A percentile compares a stretch with the other conserved stretches of the same genome.
phyloP scores from a whole-genome alignment of 208 protist species.

The Naegleria lovaniensis region DNA sequence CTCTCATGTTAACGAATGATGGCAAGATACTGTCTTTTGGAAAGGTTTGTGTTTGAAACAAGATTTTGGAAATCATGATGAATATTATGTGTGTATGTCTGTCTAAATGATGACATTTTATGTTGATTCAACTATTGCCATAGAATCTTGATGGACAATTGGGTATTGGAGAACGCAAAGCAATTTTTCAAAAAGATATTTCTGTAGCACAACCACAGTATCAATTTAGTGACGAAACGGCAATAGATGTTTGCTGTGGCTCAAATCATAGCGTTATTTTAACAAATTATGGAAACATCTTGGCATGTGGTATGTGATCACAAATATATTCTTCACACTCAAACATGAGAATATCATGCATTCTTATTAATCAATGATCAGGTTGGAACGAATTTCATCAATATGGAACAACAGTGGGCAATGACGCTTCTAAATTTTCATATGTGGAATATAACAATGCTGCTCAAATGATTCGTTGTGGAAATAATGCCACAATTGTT shows the following conservation, averaged over 20 bases:
- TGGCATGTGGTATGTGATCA: not conserved
- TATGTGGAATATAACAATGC: not conserved
- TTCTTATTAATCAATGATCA: too few relatives aligned
- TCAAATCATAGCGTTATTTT: not conserved
- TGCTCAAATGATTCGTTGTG: not conserved
- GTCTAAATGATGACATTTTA: too few relatives aligned
- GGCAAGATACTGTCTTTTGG: not conserved
- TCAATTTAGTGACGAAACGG: not conserved
- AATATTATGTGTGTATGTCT: not conserved
- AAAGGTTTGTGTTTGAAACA: not conserved
- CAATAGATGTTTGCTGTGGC: not conserved
- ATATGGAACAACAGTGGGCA: not conserved
- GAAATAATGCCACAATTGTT: not conserved
- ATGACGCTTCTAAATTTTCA: not conserved
- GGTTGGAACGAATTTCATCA: not conserved
- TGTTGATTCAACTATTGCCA: too few relatives aligned
- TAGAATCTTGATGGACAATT: not conserved
- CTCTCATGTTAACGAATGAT: not conserved
- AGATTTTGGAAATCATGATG: not conserved
- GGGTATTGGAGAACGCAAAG: not conserved
- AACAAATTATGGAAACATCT: not conserved
- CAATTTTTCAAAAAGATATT: not conserved
- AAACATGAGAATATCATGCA: too few relatives aligned
- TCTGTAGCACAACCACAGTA: not conserved
- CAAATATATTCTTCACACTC: too few relatives aligned